Evolutionary conservation across 345 rosid genomes (phyloP).

Genomic region (Abelmoschus esculentus): DNA sequence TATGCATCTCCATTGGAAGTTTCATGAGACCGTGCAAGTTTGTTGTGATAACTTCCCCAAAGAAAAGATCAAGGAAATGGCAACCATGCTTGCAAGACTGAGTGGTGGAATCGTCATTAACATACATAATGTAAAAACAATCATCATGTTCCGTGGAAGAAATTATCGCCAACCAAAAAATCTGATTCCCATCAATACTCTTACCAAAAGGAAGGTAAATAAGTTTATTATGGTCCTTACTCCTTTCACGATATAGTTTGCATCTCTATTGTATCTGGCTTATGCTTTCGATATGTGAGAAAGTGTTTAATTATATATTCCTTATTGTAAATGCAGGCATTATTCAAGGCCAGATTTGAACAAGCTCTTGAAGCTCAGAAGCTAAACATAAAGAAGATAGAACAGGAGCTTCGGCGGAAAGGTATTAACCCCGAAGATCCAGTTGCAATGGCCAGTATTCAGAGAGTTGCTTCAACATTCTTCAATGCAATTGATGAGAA

Average conservation of each 20-base stretch:
- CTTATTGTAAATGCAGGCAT: constrained; percentile 51
- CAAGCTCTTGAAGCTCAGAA: constrained; percentile 99
- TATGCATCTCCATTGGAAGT: constrained; percentile 99
- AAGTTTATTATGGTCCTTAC: not conserved
- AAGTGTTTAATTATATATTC: constrained; percentile 2
- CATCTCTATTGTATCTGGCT: not conserved
- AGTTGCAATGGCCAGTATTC: constrained; percentile 95
- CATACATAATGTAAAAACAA: constrained; percentile 79
- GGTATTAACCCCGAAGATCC: constrained; percentile 98
- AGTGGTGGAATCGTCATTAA: constrained; percentile 90
- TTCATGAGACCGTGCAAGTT: constrained; percentile 97
- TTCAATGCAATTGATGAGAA: constrained; percentile 90
- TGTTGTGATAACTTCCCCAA: constrained; percentile 91
- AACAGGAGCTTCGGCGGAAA: constrained; percentile 77
- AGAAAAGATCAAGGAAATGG: constrained; percentile 94
- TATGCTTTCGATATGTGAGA: not conserved
- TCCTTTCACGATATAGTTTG: too few relatives aligned
- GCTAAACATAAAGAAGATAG: constrained; percentile 85
- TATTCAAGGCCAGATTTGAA: constrained; percentile 94
- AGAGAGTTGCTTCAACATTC: constrained; percentile 94
- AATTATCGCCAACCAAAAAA: constrained; percentile 92
- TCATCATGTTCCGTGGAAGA: constrained; percentile 96
- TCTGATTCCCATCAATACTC: constrained; percentile 85
- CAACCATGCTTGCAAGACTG: constrained; percentile 76
- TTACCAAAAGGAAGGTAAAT: constrained; percentile 87